phyloP scores from a whole-genome alignment of 441 rosid species.

The Viola pubescens region DNA sequence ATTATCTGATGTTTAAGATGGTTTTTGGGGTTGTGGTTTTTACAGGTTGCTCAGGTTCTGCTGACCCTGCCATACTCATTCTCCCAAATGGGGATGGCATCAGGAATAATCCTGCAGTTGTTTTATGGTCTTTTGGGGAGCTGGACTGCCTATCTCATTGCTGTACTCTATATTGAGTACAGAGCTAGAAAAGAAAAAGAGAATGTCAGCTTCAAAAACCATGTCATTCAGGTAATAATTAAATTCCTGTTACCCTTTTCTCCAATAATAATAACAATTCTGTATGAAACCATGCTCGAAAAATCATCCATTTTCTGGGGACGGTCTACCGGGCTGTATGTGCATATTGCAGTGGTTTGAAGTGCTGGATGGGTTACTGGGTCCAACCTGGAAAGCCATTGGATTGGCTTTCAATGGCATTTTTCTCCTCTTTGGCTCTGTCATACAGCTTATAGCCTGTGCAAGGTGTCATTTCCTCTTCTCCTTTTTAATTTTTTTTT shows the following conservation, averaged over 20 bases:
- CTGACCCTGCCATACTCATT: conserved; percentile 89
- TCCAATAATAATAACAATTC: not conserved
- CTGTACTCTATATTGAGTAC: conserved; percentile 86
- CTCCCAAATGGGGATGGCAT: conserved; percentile 85
- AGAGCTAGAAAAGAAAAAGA: conserved; percentile 85
- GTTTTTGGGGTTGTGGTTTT: not conserved
- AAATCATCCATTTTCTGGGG: too few species aligned
- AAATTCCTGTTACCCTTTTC: not conserved
- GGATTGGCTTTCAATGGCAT: conserved; percentile 95
- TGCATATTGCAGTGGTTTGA: conserved; percentile 72
- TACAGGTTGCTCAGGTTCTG: conserved; percentile 89
- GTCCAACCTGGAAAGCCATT: conserved; percentile 79
- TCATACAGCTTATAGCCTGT: conserved; percentile 92
- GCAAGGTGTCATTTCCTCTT: conserved; percentile 50
- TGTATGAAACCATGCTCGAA: too few species aligned
- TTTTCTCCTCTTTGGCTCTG: conserved; percentile 88
- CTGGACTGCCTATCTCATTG: conserved; percentile 98
- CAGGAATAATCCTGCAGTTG: conserved; percentile 75
- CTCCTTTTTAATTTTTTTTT: not conserved
- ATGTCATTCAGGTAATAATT: conserved; percentile 71
- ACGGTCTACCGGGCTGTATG: too few species aligned
- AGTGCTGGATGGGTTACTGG: conserved; percentile 90
- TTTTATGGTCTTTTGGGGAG: conserved; percentile 87
- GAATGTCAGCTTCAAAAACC: conserved; percentile 89
- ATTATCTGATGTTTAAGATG: not conserved